Evolutionary conservation across 2,329 filamentous ascomycete species (phyloP).

Genomic region (Alternaria brassicae): DNA sequence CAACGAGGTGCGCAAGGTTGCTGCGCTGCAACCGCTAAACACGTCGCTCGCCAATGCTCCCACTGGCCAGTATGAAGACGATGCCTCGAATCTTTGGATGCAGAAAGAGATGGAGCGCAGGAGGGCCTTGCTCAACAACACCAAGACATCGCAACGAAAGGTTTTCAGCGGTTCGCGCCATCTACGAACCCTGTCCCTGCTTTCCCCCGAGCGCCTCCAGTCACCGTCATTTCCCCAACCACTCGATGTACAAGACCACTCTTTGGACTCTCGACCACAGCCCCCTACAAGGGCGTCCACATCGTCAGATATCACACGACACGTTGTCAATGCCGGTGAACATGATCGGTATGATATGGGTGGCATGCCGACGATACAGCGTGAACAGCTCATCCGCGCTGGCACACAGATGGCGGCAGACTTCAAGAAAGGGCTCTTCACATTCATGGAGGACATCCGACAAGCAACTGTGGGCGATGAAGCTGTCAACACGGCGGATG

Average conservation of each 20-base stretch:
- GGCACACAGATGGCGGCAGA: slow-evolving; percentile 85
- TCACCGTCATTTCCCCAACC: slow-evolving; percentile 48
- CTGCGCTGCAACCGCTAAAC: slow-evolving; percentile 65
- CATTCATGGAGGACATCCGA: slow-evolving; percentile 92
- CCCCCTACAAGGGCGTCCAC: slow-evolving; percentile 35
- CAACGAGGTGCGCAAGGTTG: slow-evolving; percentile 63
- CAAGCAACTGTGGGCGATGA: slow-evolving; percentile 97
- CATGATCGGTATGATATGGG: slow-evolving; percentile 44
- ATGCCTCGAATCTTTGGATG: slow-evolving; percentile 54
- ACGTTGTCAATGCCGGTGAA: slow-evolving; percentile 31
- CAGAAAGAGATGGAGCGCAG: slow-evolving; percentile 74
- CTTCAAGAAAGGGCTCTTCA: slow-evolving; percentile 87
- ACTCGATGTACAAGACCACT: slow-evolving; percentile 46
- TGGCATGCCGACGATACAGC: slow-evolving; percentile 43
- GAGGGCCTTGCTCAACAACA: slow-evolving; percentile 67
- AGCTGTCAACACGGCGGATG: slow-evolving; percentile 60
- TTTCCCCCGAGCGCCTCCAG: slow-evolving; percentile 67
- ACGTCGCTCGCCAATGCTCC: slow-evolving; percentile 47
- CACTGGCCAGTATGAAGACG: slow-evolving; percentile 48
- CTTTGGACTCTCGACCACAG: slow-evolving; percentile 21
- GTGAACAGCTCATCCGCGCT: slow-evolving; percentile 49
- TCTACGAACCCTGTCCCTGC: slow-evolving; percentile 75
- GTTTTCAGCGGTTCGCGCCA: slow-evolving; percentile 69
- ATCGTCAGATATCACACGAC: slow-evolving; percentile 42
- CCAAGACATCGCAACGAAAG: slow-evolving; percentile 59